A percentile compares a stretch with the other conserved stretches of the same genome.
Conservation (phyloP, 768 basidiomycete genomes). For the Mycena epipterygia region DNA sequence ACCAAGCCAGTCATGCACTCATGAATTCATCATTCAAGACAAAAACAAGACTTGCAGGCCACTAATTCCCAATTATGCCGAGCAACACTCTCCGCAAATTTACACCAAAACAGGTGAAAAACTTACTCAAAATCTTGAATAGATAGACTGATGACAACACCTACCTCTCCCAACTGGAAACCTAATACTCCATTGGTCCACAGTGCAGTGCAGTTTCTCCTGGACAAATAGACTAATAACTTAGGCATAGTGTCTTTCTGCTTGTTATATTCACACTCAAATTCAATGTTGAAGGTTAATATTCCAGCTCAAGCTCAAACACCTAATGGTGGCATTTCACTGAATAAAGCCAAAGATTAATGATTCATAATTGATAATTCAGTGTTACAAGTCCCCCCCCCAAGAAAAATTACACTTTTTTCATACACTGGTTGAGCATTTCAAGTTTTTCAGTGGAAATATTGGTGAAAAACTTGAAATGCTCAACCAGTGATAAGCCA, state of each 20-base stretch:
- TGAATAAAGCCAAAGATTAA: no score
- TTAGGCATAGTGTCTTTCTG: background rate
- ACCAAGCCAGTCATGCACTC: background rate
- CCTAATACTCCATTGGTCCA: background rate
- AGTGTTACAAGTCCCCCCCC: no score
- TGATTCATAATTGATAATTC: no score
- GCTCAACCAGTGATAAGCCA: no score
- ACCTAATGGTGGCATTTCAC: no score
- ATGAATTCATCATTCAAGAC: background rate
- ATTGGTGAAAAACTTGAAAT: no score
- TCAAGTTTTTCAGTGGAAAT: no score
- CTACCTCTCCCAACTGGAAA: background rate
- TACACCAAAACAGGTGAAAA: background rate
- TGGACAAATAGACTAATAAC: conserved; percentile 7
- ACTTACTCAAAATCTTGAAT: background rate
- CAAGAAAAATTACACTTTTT: no score
- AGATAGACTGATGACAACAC: background rate
- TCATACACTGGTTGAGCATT: no score
- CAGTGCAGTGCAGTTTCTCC: no score
- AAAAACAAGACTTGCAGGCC: background rate
- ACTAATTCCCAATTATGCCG: background rate
- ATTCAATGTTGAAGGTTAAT: background rate
- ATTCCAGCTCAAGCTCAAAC: background rate
- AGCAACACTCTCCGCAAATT: background rate
- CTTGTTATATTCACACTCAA: background rate